Conservation (phyloP, 805 yeast genomes). For the Deakozyma indianensis region DNA sequence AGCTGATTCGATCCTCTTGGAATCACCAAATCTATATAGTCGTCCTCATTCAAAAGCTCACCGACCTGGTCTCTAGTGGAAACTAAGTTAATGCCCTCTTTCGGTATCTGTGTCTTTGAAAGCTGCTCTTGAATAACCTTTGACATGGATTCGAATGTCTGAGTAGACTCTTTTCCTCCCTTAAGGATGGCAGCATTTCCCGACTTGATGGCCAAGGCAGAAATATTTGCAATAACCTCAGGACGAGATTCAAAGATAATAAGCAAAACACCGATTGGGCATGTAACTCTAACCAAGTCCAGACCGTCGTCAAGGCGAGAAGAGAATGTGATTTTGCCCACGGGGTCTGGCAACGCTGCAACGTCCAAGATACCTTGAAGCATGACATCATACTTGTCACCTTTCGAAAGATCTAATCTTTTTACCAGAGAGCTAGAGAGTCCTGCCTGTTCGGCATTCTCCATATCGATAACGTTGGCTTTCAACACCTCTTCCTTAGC, state of each 20-base stretch:
- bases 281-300: conserved; percentile 65
- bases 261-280: conserved; percentile 88
- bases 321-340: conserved; percentile 76
- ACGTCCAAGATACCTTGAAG: conserved; percentile 89
- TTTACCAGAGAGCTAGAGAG: conserved; percentile 62
- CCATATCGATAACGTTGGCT: conserved; percentile 68
- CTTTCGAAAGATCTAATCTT: conserved; percentile 66
- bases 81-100: conserved; percentile 70
- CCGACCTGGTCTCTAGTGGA: conserved; percentile 83
- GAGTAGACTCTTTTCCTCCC: conserved; percentile 88
- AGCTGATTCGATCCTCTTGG: conserved; percentile 96
- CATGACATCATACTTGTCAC: conserved; percentile 87
- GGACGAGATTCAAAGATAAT: conserved; percentile 95
- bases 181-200: conserved; percentile 94
- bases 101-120: conserved; percentile 57
- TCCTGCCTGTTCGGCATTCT: conserved; percentile 44
- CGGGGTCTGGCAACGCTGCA: conserved; percentile 78
- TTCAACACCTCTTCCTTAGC: conserved; percentile 47
- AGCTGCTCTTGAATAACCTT: conserved; percentile 44
- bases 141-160: conserved; percentile 77
- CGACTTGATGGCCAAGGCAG: conserved; percentile 88
- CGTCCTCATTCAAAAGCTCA: conserved; percentile 70
- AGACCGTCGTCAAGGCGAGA: conserved; percentile 83
- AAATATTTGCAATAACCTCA: conserved; percentile 94
- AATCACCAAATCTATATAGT: conserved; percentile 83